Base-by-base conservation (phyloP, 1,284 basidiomycete species). In the Tilletia setariae region DNA sequence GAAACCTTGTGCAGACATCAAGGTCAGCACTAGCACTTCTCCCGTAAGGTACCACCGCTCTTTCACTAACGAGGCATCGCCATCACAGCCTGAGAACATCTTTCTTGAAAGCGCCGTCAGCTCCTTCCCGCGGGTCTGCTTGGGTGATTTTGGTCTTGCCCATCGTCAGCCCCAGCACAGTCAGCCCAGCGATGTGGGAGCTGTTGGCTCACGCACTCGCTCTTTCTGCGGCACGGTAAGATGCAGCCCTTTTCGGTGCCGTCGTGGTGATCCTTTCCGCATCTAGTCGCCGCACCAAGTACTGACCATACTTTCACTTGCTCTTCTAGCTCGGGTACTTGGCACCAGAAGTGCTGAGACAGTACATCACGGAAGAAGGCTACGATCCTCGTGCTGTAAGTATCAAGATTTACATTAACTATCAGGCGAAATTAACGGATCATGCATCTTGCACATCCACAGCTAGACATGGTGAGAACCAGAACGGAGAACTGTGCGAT, bases 171-270 rank as follows among this genome's bases (percentile, higher is more conserved):
- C 56, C 19, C 25, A 32, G 30, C 21, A 11, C 28, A 61, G 56
- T 16, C 32, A 32, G 28, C 28, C 16, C 53, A 30, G 53, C 15
- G 32, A 59, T 8, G 53, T 15, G 16, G 32, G 15, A 15, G 53
- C 19, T 9, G 25, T 30, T 25, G 25, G 53, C 25, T 59, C 32
- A 19, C 56, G 56, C 19, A 61, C 56, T 13, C 35, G 8, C 56
- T 61, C 56, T 6, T 61, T 61, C 56, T 61, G 56, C 28, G 56
- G 56, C 15, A 61, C 56, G 2, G 56, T 61, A 30, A 61, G 56
- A 32, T 19, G 7, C 16, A 16, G 21, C 4, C 28, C 8, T 6
- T 53, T 13, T 61, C 25, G 19, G 7, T 61, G 2, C 35, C 6
- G 6, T 11, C 11, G 11, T 40, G 4, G 35, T 40, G 35, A n/a